These are phyloP conservation scores for Aspergillus udagawae DNA, from an alignment of 2,329 filamentous ascomycete genomes.

Conservation along the genomic window DNA sequence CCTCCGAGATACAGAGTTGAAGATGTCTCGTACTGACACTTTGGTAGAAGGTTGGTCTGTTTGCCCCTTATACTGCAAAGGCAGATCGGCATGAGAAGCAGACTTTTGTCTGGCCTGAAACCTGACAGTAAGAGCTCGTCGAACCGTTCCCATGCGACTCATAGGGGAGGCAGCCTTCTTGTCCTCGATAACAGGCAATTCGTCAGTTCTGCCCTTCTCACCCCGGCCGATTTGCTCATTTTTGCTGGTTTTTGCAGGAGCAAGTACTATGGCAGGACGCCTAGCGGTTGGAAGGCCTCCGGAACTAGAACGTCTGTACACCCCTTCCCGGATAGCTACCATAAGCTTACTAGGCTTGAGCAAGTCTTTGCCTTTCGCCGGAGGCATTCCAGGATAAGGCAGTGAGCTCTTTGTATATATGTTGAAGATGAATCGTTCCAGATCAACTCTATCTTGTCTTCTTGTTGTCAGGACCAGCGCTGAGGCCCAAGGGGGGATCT, in stretches of 20 bases:
- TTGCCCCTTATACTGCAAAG: neutral
- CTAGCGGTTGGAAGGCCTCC: constrained; percentile 21
- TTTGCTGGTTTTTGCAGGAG: neutral
- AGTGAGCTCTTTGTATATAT: constrained; percentile 80
- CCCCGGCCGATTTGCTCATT: neutral
- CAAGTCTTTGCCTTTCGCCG: constrained; percentile 63
- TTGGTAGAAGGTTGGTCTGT: constrained; percentile 6
- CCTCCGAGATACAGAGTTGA: constrained; percentile 18
- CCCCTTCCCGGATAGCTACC: constrained; percentile 72
- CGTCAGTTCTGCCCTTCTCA: neutral
- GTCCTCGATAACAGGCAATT: neutral
- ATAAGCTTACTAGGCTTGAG: constrained; percentile 77
- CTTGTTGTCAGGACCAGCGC: constrained; percentile 70
- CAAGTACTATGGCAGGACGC: neutral
- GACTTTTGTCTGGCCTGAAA: constrained; percentile 3
- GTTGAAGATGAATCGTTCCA: constrained; percentile 71
- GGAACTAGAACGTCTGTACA: constrained; percentile 67
- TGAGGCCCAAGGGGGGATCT: constrained; percentile 68
- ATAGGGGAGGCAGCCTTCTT: neutral
- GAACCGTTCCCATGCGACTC: constrained; percentile 3
- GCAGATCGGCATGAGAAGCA: neutral
- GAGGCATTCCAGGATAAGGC: constrained; percentile 77
- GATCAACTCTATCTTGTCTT: constrained; percentile 68
- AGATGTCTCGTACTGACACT: constrained; percentile 13
- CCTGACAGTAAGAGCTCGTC: constrained; percentile 9